These are phyloP conservation scores for Mallotus repandus DNA, from an alignment of 441 rosid genomes.

Conservation along the genomic window DNA sequence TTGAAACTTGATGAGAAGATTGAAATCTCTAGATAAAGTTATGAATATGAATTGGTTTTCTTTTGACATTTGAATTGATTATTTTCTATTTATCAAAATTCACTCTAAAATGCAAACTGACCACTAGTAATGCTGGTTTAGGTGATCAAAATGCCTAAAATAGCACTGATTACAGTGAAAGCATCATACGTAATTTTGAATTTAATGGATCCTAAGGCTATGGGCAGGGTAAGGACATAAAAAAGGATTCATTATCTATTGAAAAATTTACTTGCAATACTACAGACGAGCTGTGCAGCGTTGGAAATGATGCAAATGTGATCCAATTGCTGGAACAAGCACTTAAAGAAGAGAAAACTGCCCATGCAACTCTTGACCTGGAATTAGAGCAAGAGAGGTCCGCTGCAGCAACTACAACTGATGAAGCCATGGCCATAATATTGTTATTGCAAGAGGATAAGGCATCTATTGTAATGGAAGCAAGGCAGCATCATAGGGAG, in stretches of 20 bases:
- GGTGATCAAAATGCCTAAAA: slow-evolving; percentile 31
- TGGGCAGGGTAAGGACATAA: too few relatives aligned
- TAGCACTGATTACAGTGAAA: slow-evolving; percentile 29
- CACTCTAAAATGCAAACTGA: slow-evolving; percentile 16
- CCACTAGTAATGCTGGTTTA: slow-evolving; percentile 12
- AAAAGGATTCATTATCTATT: slow-evolving; percentile 23
- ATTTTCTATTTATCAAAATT: background rate
- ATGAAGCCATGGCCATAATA: slow-evolving; percentile 83
- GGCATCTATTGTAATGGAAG: slow-evolving; percentile 63
- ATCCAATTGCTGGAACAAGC: slow-evolving; percentile 46
- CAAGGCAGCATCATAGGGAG: slow-evolving; percentile 71
- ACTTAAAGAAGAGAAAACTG: slow-evolving; percentile 42
- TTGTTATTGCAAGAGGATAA: too few relatives aligned
- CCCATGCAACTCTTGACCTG: slow-evolving; percentile 42
- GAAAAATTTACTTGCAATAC: slow-evolving; percentile 19
- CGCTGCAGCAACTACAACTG: slow-evolving; percentile 81
- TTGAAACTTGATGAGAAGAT: too few relatives aligned
- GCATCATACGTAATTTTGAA: slow-evolving; percentile 27
- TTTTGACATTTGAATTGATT: background rate
- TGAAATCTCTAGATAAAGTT: background rate
- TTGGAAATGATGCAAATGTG: slow-evolving; percentile 31
- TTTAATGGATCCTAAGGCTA: slow-evolving; percentile 16
- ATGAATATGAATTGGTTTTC: slow-evolving; percentile 1
- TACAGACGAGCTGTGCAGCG: slow-evolving; percentile 19
- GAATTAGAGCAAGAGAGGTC: slow-evolving; percentile 86